Base-by-base conservation (phyloP, 78 protist species). In the Dictyostelium capitatum region DNA sequence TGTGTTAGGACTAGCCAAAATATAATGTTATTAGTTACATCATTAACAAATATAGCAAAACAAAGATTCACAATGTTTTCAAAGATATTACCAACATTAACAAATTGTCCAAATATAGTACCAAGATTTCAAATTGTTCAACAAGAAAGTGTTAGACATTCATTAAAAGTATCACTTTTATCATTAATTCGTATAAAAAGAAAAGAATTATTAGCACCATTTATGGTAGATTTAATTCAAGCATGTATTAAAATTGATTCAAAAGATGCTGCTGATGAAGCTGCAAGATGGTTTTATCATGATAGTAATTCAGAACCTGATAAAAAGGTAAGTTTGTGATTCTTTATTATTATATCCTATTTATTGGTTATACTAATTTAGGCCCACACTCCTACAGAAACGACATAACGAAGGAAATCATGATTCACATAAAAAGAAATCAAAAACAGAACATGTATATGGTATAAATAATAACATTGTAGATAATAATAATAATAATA, bases 1-100 rank as follows among this genome's bases (percentile, higher is more conserved):
- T 17, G 43, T 25, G 64, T 37, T 51, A 85, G 92, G 92, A 85
- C 83, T 48, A 85, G 92, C 57, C 65, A 81, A n/a, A 85, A 85
- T 77, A 85, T 85, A 15, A 85, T 85, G 83, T 47, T 48, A 54
- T 12, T 85, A 8, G 57, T 85, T 5, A 85, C 92, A 28, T 70
- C 81, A 30, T 77, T 85, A 28, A 62, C 83, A 9, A 28, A 53
- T 2, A 77, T 85, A 8, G 37, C 59, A 23, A 74, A 59, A 50
- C 92, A 77, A 20, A 75, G 92, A 46, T 62, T 64, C 28, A 47
- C 92, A 73, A 46, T 85, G 50, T 8, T 77, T 23, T 43, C 69
- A 11, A 37, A 17, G 11, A 77, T 85, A 19, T 2, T 77, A 32
- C 83, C 92, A 4, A n/a, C 53, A 23, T 5, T 85, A 11, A 62